phyloP scores from a whole-genome alignment of 371 early-diverging fungal species.

The Paraphysoderma sedebokerense region DNA sequence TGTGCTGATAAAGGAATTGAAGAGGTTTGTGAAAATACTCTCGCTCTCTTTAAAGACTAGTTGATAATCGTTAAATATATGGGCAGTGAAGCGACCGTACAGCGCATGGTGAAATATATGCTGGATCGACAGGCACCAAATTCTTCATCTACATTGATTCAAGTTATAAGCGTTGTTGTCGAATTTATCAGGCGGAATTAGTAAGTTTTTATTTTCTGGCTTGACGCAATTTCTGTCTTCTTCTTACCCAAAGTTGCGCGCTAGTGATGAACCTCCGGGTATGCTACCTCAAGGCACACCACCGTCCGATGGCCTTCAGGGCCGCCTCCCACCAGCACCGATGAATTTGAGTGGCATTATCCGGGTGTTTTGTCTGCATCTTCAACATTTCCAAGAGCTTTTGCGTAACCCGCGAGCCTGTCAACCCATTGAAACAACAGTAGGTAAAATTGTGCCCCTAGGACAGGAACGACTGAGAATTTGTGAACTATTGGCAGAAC shows the following conservation, averaged over 20 bases:
- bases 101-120: conserved; percentile 66
- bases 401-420: neutral
- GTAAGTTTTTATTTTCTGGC: conserved; percentile 8
- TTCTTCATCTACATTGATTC: conserved; percentile 63
- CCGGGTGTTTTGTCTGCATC: neutral
- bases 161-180: conserved; percentile 83
- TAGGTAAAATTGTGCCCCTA: conserved; percentile 51
- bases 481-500: conserved; percentile 89
- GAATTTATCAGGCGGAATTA: conserved; percentile 83
- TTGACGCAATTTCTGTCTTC: conserved; percentile 1
- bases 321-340: conserved; percentile 8
- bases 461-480: conserved; percentile 85
- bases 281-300: no score
- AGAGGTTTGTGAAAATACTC: conserved; percentile 25
- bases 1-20: conserved; percentile 57
- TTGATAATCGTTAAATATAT: neutral
- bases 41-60: neutral
- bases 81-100: conserved; percentile 38
- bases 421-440: conserved; percentile 31
- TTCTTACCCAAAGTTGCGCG: conserved; percentile 15
- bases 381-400: neutral
- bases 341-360: conserved; percentile 13
- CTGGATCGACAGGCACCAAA: conserved; percentile 56
- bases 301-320: no score
- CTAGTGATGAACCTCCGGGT: no score